phyloP scores from a whole-genome alignment of 768 basidiomycete genomes.

The Xerocomus potaroensis region DNA sequence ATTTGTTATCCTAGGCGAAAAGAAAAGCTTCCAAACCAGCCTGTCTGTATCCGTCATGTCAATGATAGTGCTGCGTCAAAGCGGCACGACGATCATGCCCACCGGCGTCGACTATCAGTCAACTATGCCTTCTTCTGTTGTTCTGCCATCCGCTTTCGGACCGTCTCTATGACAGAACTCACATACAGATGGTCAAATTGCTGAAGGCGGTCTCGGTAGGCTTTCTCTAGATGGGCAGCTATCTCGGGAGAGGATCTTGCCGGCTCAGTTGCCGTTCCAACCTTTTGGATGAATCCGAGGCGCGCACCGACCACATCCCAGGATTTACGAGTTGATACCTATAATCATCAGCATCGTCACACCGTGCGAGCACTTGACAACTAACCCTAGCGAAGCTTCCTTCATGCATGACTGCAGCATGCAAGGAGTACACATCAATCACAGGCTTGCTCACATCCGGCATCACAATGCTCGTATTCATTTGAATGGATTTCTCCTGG shows the following conservation, averaged over 20 bases:
- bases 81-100: conserved; percentile 7
- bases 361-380: conserved; percentile 4
- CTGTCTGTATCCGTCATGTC: conserved; percentile 5
- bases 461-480: conserved; percentile 29
- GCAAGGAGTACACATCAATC: conserved; percentile 28
- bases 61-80: neutral
- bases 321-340: conserved; percentile 24
- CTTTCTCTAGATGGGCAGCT: conserved; percentile 25
- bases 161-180: conserved; percentile 28
- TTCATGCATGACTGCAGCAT: conserved; percentile 32
- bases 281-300: conserved; percentile 23
- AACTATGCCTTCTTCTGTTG: conserved; percentile 27
- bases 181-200: conserved; percentile 33
- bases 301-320: conserved; percentile 27
- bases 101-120: conserved; percentile 7
- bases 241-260: conserved; percentile 24
- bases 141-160: conserved; percentile 31
- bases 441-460: conserved; percentile 23
- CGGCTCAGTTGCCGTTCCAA: conserved; percentile 18
- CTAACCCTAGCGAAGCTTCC: conserved; percentile 27
- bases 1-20: neutral
- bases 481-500: conserved; percentile 21
- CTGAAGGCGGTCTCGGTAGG: conserved; percentile 27
- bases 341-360: conserved; percentile 2
- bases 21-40: conserved; percentile 15